phyloP scores from a whole-genome alignment of 768 basidiomycete genomes.

The Postia placenta region DNA sequence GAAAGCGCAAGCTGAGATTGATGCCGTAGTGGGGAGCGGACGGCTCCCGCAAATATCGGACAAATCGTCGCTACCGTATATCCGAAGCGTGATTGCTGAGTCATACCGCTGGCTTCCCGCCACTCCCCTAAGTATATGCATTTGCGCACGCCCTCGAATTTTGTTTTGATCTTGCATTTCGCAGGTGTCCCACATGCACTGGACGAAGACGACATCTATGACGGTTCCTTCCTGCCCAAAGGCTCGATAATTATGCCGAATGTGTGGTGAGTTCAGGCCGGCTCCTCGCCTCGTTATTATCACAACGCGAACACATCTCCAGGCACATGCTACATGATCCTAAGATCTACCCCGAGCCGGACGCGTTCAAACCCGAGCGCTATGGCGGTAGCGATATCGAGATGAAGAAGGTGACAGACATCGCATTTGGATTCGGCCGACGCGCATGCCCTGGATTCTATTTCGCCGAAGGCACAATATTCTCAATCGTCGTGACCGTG shows the following conservation, averaged over 20 bases:
- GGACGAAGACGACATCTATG: conserved; percentile 34
- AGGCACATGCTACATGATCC: conserved; percentile 26
- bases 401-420: conserved; percentile 14
- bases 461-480: conserved; percentile 2
- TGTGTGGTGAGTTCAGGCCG: conserved; percentile 22
- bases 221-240: conserved; percentile 35
- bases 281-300: background rate
- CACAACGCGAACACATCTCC: background rate
- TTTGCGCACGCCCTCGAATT: background rate
- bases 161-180: background rate
- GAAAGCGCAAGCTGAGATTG: conserved; percentile 59
- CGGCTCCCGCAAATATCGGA: conserved; percentile 52
- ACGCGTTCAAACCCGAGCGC: conserved; percentile 28
- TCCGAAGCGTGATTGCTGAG: conserved; percentile 46
- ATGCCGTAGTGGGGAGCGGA: conserved; percentile 42
- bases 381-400: too few relatives aligned
- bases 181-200: conserved; percentile 32
- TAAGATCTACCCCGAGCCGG: conserved; percentile 26
- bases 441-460: too few relatives aligned
- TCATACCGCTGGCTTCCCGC: conserved; percentile 41
- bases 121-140: background rate
- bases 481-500: too few relatives aligned
- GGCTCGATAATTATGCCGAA: conserved; percentile 35
- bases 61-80: conserved; percentile 43
- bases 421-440: conserved; percentile 30